Percentiles rank a stretch among this genome's conserved stretches.
These are phyloP conservation scores for Russula lepida DNA, from an alignment of 768 basidiomycete genomes.

Conservation along the genomic window DNA sequence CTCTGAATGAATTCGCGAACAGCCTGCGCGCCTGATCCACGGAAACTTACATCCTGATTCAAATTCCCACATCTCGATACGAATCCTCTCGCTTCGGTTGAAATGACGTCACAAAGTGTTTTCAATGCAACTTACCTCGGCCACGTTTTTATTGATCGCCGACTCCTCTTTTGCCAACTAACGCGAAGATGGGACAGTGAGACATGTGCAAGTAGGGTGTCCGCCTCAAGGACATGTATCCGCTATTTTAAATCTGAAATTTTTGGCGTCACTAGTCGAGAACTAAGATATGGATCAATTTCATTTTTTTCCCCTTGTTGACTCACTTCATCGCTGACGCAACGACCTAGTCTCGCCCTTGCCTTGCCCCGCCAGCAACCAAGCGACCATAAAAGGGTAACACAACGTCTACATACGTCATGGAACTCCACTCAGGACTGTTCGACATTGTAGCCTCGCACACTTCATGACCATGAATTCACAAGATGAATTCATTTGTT, in stretches of 20 bases:
- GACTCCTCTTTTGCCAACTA: not conserved
- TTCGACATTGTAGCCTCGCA: not conserved
- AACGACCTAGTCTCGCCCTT: conserved; percentile 10
- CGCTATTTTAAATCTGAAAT: not conserved
- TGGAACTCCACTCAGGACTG: not conserved
- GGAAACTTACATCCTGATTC: conserved; percentile 19
- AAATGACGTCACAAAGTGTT: conserved; percentile 12
- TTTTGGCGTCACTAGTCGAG: not conserved
- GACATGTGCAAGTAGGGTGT: conserved; percentile 1
- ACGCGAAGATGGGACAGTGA: not conserved
- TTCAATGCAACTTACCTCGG: not conserved
- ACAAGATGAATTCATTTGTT: not conserved
- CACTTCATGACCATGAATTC: not conserved
- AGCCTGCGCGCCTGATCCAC: conserved; percentile 6
- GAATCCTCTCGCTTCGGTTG: not conserved
- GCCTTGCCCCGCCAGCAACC: not conserved
- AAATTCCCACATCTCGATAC: conserved; percentile 8
- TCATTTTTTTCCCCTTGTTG: conserved; percentile 1
- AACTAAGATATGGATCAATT: not conserved
- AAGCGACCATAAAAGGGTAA: not conserved
- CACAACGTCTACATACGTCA: conserved; percentile 1
- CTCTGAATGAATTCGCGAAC: not conserved
- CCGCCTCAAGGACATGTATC: not conserved
- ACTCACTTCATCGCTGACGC: conserved; percentile 1
- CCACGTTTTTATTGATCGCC: not conserved